Evolutionary conservation across 495 filamentous ascomycete species (phyloP).

Genomic region (Aspergillus biplanus): DNA sequence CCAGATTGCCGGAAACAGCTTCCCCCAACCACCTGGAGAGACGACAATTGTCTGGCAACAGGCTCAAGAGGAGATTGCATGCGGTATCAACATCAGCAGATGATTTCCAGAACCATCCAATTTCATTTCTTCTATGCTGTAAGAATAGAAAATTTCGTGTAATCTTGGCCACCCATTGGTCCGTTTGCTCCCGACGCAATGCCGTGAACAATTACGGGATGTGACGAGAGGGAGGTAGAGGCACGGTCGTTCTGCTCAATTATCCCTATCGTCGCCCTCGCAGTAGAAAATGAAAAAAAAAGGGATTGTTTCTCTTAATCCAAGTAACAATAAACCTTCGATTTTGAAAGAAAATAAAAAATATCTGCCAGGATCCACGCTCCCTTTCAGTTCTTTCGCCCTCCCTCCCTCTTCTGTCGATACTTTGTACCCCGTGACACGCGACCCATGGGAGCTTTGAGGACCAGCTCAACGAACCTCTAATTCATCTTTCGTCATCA

Average conservation of each 20-base stretch:
- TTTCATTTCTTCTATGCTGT: neutral
- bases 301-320: neutral
- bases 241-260: neutral
- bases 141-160: neutral
- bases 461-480: neutral
- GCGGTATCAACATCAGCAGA: conserved; percentile 4
- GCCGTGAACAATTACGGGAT: conserved; percentile 3
- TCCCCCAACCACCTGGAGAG: neutral
- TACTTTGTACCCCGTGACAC: neutral
- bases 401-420: neutral
- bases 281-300: neutral
- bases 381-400: neutral
- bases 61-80: conserved; percentile 9
- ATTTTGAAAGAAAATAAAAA: neutral
- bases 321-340: neutral
- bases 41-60: neutral
- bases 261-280: neutral
- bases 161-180: neutral
- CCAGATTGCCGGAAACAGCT: conserved; percentile 20
- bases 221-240: neutral
- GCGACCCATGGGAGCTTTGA: conserved; percentile 1
- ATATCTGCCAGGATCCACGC: neutral
- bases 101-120: conserved; percentile 8
- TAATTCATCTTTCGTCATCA: neutral
- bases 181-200: neutral